Conservation (phyloP, 352 stramenopile genomes). For the Halophytophthora polymorphica region DNA sequence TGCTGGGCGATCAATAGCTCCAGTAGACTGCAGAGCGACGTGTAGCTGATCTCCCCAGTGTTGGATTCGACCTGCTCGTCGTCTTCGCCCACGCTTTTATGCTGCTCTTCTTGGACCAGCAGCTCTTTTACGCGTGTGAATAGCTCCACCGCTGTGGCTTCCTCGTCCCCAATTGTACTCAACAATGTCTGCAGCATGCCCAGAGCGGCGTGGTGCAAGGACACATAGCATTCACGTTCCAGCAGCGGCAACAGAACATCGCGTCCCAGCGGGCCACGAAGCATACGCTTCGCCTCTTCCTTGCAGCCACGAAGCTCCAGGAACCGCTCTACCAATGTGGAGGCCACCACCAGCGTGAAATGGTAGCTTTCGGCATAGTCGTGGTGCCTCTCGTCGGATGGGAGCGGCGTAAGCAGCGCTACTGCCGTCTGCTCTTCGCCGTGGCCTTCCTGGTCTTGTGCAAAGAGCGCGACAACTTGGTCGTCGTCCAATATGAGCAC, state of each 20-base stretch:
- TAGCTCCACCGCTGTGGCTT: conserved; percentile 6
- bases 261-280: conserved; percentile 6
- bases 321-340: conserved; percentile 22
- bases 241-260: conserved; percentile 36
- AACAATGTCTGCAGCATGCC: conserved; percentile 29
- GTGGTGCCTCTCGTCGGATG: conserved; percentile 7
- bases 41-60: conserved; percentile 25
- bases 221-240: conserved; percentile 13
- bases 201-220: conserved; percentile 28
- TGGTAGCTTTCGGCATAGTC: conserved; percentile 33
- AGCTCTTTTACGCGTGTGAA: conserved; percentile 6
- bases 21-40: conserved; percentile 46
- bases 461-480: conserved; percentile 28
- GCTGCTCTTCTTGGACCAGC: not conserved
- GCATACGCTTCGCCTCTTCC: conserved; percentile 4
- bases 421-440: conserved; percentile 14
- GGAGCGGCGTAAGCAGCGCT: conserved; percentile 41
- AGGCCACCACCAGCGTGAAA: conserved; percentile 37
- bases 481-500: conserved; percentile 16
- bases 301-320: conserved; percentile 10
- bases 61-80: not conserved
- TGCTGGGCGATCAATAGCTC: conserved; percentile 34
- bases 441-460: not conserved
- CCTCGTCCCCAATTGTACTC: not conserved
- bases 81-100: conserved; percentile 13